Conservation (phyloP, 2,329 filamentous ascomycete species). For the Hypoxylon sp. region DNA sequence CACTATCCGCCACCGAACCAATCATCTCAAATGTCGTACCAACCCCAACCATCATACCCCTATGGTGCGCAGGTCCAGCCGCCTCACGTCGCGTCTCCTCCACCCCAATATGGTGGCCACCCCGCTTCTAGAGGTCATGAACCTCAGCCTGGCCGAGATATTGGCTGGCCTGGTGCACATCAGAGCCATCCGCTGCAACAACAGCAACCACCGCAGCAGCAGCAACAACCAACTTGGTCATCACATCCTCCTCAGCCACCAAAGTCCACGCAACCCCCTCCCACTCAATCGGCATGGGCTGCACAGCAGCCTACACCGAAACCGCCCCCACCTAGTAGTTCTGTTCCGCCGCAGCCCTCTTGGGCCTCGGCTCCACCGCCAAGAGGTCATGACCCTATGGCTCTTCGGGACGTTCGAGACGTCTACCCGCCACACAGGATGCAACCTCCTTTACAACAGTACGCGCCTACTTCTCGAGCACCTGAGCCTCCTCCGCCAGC, state of each 20-base stretch:
- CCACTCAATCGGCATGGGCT: slow-evolving; percentile 56
- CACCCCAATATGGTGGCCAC: slow-evolving; percentile 67
- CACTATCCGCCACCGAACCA: slow-evolving; percentile 60
- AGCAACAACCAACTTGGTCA: slow-evolving; percentile 53
- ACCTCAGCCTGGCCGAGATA: slow-evolving; percentile 53
- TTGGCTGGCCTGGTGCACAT: slow-evolving; percentile 53
- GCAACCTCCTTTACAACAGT: slow-evolving; percentile 51
- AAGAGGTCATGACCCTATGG: slow-evolving; percentile 50
- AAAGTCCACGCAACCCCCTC: slow-evolving; percentile 53
- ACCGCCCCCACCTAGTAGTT: slow-evolving; percentile 51
- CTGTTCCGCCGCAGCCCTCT: slow-evolving; percentile 52
- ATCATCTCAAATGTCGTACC: slow-evolving; percentile 56
- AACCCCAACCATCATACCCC: slow-evolving; percentile 59
- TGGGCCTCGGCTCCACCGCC: slow-evolving; percentile 52
- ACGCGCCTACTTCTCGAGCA: slow-evolving; percentile 56
- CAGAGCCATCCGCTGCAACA: slow-evolving; percentile 51
- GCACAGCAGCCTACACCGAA: slow-evolving; percentile 57
- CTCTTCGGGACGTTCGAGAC: slow-evolving; percentile 48
- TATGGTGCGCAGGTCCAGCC: slow-evolving; percentile 58
- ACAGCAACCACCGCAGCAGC: slow-evolving; percentile 49
- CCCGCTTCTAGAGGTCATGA: slow-evolving; percentile 60
- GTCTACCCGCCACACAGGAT: slow-evolving; percentile 48
- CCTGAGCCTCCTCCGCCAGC: slow-evolving; percentile 58
- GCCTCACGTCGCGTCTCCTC: slow-evolving; percentile 62
- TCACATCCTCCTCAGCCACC: slow-evolving; percentile 55